phyloP scores from a whole-genome alignment of 768 basidiomycete genomes.

The Pleurotus ostreatus region DNA sequence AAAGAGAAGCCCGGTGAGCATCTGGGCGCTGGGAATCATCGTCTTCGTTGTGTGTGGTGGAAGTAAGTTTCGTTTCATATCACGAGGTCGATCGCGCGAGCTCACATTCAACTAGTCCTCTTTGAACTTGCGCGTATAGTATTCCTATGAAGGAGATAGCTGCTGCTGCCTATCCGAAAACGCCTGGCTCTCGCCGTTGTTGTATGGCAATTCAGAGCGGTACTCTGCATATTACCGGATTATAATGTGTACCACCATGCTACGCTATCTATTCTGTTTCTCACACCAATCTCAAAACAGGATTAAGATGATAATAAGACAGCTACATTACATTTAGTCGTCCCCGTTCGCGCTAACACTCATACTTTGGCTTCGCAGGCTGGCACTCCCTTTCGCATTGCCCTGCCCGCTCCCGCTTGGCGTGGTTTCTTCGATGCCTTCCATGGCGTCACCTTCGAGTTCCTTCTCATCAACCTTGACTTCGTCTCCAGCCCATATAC shows the following conservation, averaged over 20 bases:
- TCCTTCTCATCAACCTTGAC: conserved; percentile 83
- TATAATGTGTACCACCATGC: conserved; percentile 8
- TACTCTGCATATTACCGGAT: conserved; percentile 1
- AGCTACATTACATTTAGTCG: conserved; percentile 32
- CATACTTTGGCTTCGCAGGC: conserved; percentile 55
- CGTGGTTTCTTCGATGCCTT: conserved; percentile 56
- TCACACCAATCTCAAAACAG: neutral
- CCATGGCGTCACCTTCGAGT: conserved; percentile 77
- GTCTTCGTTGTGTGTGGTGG: conserved; percentile 79
- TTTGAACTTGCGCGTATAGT: conserved; percentile 68
- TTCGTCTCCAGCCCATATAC: conserved; percentile 89
- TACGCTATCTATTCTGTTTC: conserved; percentile 3
- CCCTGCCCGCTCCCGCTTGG: conserved; percentile 17
- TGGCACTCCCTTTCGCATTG: conserved; percentile 34
- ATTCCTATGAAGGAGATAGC: conserved; percentile 45
- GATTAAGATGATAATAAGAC: neutral
- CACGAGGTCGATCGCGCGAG: neutral
- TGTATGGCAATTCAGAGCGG: neutral
- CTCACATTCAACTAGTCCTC: conserved; percentile 43
- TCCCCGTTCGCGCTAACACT: conserved; percentile 55
- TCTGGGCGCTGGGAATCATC: conserved; percentile 71
- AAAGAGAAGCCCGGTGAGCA: conserved; percentile 70
- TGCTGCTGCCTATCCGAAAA: neutral
- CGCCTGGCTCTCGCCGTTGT: neutral
- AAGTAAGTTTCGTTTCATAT: conserved; percentile 40